Percentiles rank a stretch among this genome's conserved stretches.
Evolutionary conservation across 352 stramenopile species (phyloP).

Genomic region (Phytopythium sindhum): DNA sequence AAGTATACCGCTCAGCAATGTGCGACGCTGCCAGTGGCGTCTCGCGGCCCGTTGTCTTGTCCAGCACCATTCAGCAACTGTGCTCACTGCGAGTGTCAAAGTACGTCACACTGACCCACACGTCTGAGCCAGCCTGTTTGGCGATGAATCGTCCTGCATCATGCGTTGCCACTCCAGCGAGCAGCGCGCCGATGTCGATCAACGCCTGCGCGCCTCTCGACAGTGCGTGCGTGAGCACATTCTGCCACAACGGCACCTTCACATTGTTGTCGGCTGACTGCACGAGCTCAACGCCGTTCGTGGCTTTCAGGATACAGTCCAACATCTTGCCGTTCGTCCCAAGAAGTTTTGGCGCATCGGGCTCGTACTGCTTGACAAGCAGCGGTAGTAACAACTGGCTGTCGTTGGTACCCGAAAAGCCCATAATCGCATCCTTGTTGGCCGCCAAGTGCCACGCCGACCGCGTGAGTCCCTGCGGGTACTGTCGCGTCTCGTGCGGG

Average conservation of each 20-base stretch:
- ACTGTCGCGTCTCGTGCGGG: constrained; percentile 76
- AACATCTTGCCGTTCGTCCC: constrained; percentile 89
- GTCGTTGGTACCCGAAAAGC: constrained; percentile 91
- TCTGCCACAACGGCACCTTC: constrained; percentile 34
- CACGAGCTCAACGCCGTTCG: constrained; percentile 32
- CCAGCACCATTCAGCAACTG: constrained; percentile 78
- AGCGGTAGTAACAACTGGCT: constrained; percentile 76
- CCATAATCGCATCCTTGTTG: constrained; percentile 45
- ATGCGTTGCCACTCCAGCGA: constrained; percentile 60
- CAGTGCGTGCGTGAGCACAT: constrained; percentile 38
- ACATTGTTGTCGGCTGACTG: background rate
- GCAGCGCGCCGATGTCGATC: constrained; percentile 82
- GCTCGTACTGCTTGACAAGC: constrained; percentile 61
- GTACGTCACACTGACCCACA: constrained; percentile 70
- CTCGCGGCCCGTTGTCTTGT: constrained; percentile 45
- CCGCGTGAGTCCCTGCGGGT: constrained; percentile 57
- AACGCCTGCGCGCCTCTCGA: constrained; percentile 49
- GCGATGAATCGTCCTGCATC: constrained; percentile 57
- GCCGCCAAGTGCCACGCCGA: constrained; percentile 83
- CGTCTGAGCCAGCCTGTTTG: constrained; percentile 13
- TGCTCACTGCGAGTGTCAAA: constrained; percentile 55
- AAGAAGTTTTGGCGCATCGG: constrained; percentile 39
- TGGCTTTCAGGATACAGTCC: constrained; percentile 48
- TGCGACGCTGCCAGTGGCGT: constrained; percentile 55
- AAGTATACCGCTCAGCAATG: constrained; percentile 75